phyloP scores from a whole-genome alignment of 176 grass and related monocot genomes.

The Puya raimondii region DNA sequence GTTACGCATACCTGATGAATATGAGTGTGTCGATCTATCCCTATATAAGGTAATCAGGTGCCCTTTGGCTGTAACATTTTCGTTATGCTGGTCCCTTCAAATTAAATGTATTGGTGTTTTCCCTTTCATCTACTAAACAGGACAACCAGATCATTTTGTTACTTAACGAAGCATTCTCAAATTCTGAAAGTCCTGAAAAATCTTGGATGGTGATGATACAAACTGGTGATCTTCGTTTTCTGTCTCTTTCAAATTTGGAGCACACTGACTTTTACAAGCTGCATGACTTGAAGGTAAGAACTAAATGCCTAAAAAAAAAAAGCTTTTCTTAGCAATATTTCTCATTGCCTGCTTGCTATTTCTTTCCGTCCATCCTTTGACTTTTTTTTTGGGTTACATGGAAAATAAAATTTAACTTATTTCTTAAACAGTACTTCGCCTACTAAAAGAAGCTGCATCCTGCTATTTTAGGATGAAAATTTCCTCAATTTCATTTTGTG shows the following conservation, averaged over 20 bases:
- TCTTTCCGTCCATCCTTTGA: neutral
- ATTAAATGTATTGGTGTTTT: constrained; percentile 5
- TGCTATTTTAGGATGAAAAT: too few species aligned
- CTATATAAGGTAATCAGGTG: constrained; percentile 67
- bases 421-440: too few species aligned
- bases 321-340: neutral
- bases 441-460: too few species aligned
- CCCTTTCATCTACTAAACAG: constrained; percentile 36
- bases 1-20: constrained; percentile 60
- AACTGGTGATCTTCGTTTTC: constrained; percentile 49
- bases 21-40: constrained; percentile 75
- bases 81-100: neutral
- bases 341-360: neutral
- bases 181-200: constrained; percentile 39
- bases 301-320: neutral
- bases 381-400: too few species aligned
- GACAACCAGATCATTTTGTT: constrained; percentile 72
- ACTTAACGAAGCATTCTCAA: constrained; percentile 49
- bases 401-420: too few species aligned
- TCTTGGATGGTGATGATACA: constrained; percentile 80
- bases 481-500: too few species aligned
- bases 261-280: constrained; percentile 35
- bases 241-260: constrained; percentile 39
- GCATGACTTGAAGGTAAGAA: constrained; percentile 56
- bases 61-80: neutral